Base-by-base conservation (phyloP, 306 rosid genomes). In the Lagenaria siceraria region DNA sequence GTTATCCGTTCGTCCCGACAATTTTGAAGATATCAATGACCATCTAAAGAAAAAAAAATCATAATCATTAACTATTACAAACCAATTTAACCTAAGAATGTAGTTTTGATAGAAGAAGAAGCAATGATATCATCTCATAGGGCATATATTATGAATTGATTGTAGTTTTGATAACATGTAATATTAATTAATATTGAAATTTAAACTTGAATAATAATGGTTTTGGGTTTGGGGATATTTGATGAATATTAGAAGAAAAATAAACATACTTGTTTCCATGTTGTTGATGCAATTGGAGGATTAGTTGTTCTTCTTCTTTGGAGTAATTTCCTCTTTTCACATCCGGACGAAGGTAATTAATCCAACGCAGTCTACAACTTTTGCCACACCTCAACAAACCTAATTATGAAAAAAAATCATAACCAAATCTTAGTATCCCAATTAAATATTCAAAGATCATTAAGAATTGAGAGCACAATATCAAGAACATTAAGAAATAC, bases 311-410 rank as follows among this genome's bases (percentile, higher is more conserved):
- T 81, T 93, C 95, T 59, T 83, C 77, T 10, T 74, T 81, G 8
- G 93, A 80, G 66, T 80, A 90, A 54, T 78, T 88, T 15, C 96
- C 98, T 43, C 81, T 87, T 81, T 85, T 90, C 48, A 93, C 86
- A 78, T 86, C 87, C 54, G 90, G 95, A 49, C 87, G 78, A 27
- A 93, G 86, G 77, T 93, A 89, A 70, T 93, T 93, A 80, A 83
- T 86, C 98, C 93, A 90, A 46, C 97, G 89, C 19, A 90, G 84
- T 65, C 97, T 85, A 82, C 98, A 93, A 70, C 98, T 93, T 83
- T 93, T 93, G 40, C 97, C 98, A 74, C 98, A 93, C 74, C 97
- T 88, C 18, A 73, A 17, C 77, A 93, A 84, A 14, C 95, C 95
- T 72, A 66, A 72, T 48, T 0, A 70, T 89, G 76, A 77, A 12